Evolutionary conservation across 139 green algal genomes (phyloP).

Genomic region (Chlorella sp.): DNA sequence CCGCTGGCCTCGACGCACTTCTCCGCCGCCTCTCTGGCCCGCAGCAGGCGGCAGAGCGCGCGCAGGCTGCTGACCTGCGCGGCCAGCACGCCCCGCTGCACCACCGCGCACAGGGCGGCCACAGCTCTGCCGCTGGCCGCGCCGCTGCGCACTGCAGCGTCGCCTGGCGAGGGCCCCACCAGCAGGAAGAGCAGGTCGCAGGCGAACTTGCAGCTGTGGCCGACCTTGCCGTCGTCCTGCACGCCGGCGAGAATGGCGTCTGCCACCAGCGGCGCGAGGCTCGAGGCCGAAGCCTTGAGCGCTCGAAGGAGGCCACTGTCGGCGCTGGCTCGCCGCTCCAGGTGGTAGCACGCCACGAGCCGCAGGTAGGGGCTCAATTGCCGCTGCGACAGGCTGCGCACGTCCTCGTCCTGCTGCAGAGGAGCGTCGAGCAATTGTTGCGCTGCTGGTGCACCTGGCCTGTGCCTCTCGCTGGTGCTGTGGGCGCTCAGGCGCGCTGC

Average conservation of each 20-base stretch:
- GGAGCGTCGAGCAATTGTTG: too few relatives aligned
- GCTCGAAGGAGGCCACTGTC: not conserved
- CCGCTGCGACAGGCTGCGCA: not conserved
- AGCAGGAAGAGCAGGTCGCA: not conserved
- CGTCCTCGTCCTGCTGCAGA: not conserved
- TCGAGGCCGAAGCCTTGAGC: not conserved
- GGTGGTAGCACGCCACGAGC: not conserved
- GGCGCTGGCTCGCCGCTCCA: not conserved
- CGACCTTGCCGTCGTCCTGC: not conserved
- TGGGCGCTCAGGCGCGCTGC: too few relatives aligned
- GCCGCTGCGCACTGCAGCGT: not conserved
- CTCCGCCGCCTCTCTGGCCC: not conserved
- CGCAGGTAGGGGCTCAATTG: not conserved
- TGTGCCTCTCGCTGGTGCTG: too few relatives aligned
- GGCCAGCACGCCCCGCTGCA: not conserved
- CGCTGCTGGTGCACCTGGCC: too few relatives aligned
- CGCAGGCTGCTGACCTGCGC: not conserved
- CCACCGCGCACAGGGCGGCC: not conserved
- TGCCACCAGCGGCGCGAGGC: too few relatives aligned
- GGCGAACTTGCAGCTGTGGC: not conserved
- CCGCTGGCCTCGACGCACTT: not conserved
- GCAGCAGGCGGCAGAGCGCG: not conserved
- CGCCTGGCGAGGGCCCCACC: too few relatives aligned
- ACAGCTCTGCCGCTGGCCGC: not conserved
- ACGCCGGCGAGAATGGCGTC: not conserved